Base-by-base conservation (phyloP, 2,329 filamentous ascomycete genomes). In the Fusarium dlaminii region DNA sequence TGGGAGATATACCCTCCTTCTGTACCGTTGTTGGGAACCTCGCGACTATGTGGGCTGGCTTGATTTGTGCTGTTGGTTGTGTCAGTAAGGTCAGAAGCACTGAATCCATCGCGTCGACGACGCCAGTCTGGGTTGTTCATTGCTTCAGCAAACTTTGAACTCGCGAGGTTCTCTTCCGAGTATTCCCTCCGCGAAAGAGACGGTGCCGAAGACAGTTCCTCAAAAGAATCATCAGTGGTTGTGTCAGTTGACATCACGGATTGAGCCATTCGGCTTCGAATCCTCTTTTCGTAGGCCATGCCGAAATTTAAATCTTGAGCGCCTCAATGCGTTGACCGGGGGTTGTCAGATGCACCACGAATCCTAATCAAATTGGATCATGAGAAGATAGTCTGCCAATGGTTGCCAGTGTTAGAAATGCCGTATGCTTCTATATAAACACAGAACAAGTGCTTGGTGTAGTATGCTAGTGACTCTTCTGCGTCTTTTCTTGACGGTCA, bases 61-160 rank as follows among this genome's bases (percentile, higher is more conserved):
- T 54, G 45, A 20, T 57, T 57, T 14, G 55, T 59, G 14, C 48
- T 65, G 24, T 54, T 62, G 22, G 54, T 48, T 12, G 76, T 63
- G 14, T 39, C n/a, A 11, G 45, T 55, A 6, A 68, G 66, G 20
- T 67, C 45, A 36, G 61, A 68, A n/a, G 59, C 56, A 22, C 52
- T 59, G 24, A 51, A 59, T 6, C 70, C 62, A 14, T 73, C 70
- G 15, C 72, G 66, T 37, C 81, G 80, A 34, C 69, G 72, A 37
- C 81, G 79, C 81, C 81, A 83, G 55, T 83, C 76, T 20, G 80
- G 81, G 34, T 83, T 82, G 30, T 77, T 81, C 78, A 83, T 79
- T 30, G 81, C 81, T 66, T 81, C 78, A 13, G 66, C 56, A 43
- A 79, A 77, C 46, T 77, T 80, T 32, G 75, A 78, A 30, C 45